Base-by-base conservation (phyloP, 345 rosid species). In the Dovyalis caffra region DNA sequence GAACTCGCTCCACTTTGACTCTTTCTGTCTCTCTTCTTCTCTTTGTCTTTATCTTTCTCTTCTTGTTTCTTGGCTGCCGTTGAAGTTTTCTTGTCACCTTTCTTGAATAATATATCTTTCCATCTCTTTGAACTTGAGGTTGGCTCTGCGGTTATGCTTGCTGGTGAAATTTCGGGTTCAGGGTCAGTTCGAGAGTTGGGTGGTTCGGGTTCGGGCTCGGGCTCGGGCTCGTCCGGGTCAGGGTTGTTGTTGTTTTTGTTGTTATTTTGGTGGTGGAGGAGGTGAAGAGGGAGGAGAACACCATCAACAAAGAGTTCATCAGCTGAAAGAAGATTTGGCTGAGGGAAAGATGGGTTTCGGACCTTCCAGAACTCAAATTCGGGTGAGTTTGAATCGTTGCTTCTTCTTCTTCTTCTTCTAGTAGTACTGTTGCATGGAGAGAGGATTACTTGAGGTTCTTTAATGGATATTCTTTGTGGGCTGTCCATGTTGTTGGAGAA, bases 361-460 rank as follows among this genome's bases (percentile, higher is more conserved):
- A 87, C 71, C 87, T 75, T 85, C 89, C 92, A 87, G 81, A 90
- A 92, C 86, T 92, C 93, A 72, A 92, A 92, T 73, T 92, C 97
- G 8, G 94, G 94, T 0, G 94, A 86, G 58, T 77, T 78, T 4
- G 82, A 57, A 58, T 20, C 74, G 81, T 62, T 76, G 80, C 64
- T 29, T 32, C 32, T 25, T 45, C 79, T 77, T 25, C 58, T 70
- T 18, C 43, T 66, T 16, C 69, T 43, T 34, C 53, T 47, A 18
- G n/a, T 38, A 34, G n/a, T 38, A 34, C 72, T 69, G 72, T 29
- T 68, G 72, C 74, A 71, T 1, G 85, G 68, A 2, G 81, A 75
- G 18, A 75, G 79, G 38, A 12, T 33, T 3, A 4, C 26, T 26
- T 32, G 80, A 4, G 15, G 10, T 43, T 33, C 43, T 62, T 57